Base-by-base conservation (phyloP, 805 yeast genomes). In the Candida gorgasii region DNA sequence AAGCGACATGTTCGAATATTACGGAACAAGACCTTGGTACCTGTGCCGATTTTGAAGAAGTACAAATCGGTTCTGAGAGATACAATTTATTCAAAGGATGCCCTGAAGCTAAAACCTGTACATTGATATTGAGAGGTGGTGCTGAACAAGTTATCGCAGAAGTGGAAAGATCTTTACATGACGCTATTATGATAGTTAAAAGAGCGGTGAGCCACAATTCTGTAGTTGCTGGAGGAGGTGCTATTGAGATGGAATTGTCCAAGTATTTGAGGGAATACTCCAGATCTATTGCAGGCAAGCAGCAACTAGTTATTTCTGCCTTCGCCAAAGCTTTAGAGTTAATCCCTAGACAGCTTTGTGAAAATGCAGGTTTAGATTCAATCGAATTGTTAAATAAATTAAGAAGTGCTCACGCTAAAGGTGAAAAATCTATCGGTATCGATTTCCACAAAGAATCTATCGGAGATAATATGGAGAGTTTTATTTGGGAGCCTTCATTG, bases 221-320 rank as follows among this genome's bases (percentile, higher is more conserved):
- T 20, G 82, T 93, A 52, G 99, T 93, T 44, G 98, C 96, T 11
- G 99, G 99, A 48, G 99, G 99, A 51, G 99, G 99, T 50, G 99
- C 99, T 26, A 85, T 89, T 50, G 99, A 93, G 67, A 93, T 93
- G 99, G 98, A 93, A 61, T 59, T 93, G 30, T 89, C 97, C 28
- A 88, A 81, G 62, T 80, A 86, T 62, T 75, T 93, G 54, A 80
- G 99, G 58, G 96, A 89, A 54, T 79, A 83, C 58, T 82, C 97
- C 17, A 83, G 84, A 58, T 78, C 88, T 14, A 86, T 93, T 54
- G 89, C 96, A 16, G 99, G 99, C 30, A 92, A 93, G 65, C 97
- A 92, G 67, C 99, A 93, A 70, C 72, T 93, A 48, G 83, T 93
- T 45, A 85, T 93, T 44, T 83, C 84, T 45, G 96, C 97, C 6